Evolutionary conservation across 106 monocot species (phyloP).

Genomic region (Ottelia alismoides): DNA sequence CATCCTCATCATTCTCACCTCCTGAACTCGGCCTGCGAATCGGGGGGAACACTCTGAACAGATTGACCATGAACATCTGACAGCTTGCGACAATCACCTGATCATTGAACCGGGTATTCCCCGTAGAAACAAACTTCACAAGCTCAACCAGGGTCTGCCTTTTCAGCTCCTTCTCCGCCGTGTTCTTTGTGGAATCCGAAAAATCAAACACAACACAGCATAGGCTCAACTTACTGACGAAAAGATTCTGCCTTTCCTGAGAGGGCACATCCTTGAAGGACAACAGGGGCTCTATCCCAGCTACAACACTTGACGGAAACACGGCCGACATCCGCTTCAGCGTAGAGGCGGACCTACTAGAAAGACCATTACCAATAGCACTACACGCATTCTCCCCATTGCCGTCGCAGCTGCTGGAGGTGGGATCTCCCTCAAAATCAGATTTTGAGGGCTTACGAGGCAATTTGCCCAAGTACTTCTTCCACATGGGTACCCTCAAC

Average conservation of each 20-base stretch:
- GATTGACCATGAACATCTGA: constrained; percentile 7
- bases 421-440: constrained; percentile 4
- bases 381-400: too few species aligned
- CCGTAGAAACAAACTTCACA: constrained; percentile 33
- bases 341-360: constrained; percentile 11
- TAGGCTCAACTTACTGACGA: constrained; percentile 57
- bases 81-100: constrained; percentile 8
- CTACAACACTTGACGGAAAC: constrained; percentile 62
- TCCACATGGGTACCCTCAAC: constrained; percentile 63
- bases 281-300: constrained; percentile 63
- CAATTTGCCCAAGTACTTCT: constrained; percentile 58
- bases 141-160: constrained; percentile 50
- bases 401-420: not conserved
- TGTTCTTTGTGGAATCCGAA: constrained; percentile 43
- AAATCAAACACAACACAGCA: constrained; percentile 68
- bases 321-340: constrained; percentile 69
- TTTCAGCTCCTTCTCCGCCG: constrained; percentile 61
- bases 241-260: constrained; percentile 48
- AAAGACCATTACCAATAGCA: constrained; percentile 3
- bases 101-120: constrained; percentile 8
- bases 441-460: constrained; percentile 41
- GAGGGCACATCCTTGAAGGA: constrained; percentile 56
- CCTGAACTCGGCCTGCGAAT: not conserved
- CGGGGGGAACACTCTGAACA: constrained; percentile 12
- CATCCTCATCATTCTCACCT: constrained; percentile 14